phyloP scores from a whole-genome alignment of 1,284 basidiomycete species.

The Spongiforma sp. region DNA sequence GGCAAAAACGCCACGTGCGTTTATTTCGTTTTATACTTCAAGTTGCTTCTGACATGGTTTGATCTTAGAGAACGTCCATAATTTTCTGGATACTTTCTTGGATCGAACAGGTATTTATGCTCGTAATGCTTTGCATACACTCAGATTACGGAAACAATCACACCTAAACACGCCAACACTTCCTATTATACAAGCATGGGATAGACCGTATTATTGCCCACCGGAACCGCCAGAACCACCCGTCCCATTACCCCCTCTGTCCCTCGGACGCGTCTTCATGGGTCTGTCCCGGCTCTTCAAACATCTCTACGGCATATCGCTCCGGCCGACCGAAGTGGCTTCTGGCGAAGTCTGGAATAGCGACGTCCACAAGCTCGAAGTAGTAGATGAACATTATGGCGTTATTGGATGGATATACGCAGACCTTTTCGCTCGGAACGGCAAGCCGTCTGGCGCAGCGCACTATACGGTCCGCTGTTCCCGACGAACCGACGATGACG shows the following conservation, averaged over 20 bases:
- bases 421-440: slow-evolving; percentile 86
- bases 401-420: slow-evolving; percentile 95
- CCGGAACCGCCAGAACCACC: slow-evolving; percentile 75
- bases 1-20: slow-evolving; percentile 85
- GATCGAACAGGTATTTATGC: slow-evolving; percentile 81
- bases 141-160: slow-evolving; percentile 77
- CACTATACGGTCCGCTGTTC: slow-evolving; percentile 99
- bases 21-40: slow-evolving; percentile 11
- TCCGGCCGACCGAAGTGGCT: slow-evolving; percentile 69
- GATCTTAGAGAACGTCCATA: slow-evolving; percentile 76
- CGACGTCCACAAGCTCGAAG: slow-evolving; percentile 91
- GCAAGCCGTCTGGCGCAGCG: slow-evolving; percentile 91
- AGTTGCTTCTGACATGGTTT: slow-evolving; percentile 14
- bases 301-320: slow-evolving; percentile 86
- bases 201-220: slow-evolving; percentile 89
- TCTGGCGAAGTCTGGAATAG: slow-evolving; percentile 90
- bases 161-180: slow-evolving; percentile 59
- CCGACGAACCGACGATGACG: slow-evolving; percentile 89
- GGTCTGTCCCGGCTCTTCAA: slow-evolving; percentile 86
- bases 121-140: slow-evolving; percentile 67
- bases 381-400: slow-evolving; percentile 87
- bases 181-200: slow-evolving; percentile 88
- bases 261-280: slow-evolving; percentile 87
- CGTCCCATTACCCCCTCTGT: slow-evolving; percentile 72
- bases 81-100: slow-evolving; percentile 82